phyloP scores from a whole-genome alignment of 805 yeast genomes.

The Monosporozyma unispora region DNA sequence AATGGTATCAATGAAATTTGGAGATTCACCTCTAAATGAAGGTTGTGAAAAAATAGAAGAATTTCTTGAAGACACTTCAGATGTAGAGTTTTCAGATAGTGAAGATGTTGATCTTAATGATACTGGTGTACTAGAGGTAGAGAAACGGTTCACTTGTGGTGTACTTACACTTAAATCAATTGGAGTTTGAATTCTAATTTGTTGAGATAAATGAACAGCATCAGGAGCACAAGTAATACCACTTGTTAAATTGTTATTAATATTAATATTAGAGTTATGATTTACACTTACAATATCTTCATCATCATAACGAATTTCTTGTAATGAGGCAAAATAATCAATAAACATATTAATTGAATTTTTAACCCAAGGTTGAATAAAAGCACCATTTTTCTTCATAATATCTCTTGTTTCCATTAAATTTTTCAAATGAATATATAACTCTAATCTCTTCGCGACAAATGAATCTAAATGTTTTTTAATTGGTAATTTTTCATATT shows the following conservation, averaged over 20 bases:
- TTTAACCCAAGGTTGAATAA: slow-evolving; percentile 7
- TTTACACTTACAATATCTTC: background rate
- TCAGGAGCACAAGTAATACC: background rate
- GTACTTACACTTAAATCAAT: background rate
- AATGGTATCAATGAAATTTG: slow-evolving; percentile 6
- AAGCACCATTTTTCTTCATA: background rate
- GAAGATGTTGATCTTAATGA: slow-evolving; percentile 4
- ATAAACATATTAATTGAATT: slow-evolving; percentile 11
- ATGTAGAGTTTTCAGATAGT: background rate
- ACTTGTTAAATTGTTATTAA: background rate
- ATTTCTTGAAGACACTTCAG: slow-evolving; percentile 6
- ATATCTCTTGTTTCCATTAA: slow-evolving; percentile 6
- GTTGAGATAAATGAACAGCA: background rate
- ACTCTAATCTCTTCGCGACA: slow-evolving; percentile 11
- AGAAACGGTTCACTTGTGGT: background rate
- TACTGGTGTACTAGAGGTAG: slow-evolving; percentile 1
- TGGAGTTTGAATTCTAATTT: slow-evolving; percentile 1
- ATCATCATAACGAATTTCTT: slow-evolving; percentile 4
- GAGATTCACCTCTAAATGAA: slow-evolving; percentile 4
- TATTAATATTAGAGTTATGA: background rate
- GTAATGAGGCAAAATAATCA: slow-evolving; percentile 13
- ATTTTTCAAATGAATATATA: slow-evolving; percentile 14
- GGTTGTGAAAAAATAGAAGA: slow-evolving; percentile 8
- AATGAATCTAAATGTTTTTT: slow-evolving; percentile 9
- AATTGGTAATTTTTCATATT: slow-evolving; percentile 15